phyloP scores from a whole-genome alignment of 495 filamentous ascomycete genomes.

The Aspergillus baeticus region DNA sequence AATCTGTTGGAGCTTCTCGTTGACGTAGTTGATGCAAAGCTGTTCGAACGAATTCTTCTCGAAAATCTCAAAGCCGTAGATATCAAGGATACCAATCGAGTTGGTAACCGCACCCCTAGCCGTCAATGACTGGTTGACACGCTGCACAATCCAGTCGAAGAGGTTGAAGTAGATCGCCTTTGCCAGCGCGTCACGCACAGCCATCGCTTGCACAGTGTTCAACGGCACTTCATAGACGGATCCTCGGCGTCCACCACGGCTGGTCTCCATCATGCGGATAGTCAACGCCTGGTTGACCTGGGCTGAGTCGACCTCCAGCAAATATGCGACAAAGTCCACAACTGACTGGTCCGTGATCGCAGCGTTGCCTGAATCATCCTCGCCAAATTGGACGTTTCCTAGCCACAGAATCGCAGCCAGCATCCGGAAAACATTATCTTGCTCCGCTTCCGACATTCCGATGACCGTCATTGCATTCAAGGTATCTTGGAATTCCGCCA shows the following conservation, averaged over 20 bases:
- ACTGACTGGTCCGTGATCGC: slow-evolving; percentile 82
- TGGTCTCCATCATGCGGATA: slow-evolving; percentile 83
- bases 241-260: slow-evolving; percentile 74
- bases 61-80: slow-evolving; percentile 99
- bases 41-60: slow-evolving; percentile 99
- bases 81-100: slow-evolving; percentile 96
- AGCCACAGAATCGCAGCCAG: slow-evolving; percentile 91
- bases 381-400: slow-evolving; percentile 85
- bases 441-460: slow-evolving; percentile 82
- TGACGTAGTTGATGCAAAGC: slow-evolving; percentile 99
- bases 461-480: slow-evolving; percentile 93
- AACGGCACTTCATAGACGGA: slow-evolving; percentile 89
- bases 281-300: slow-evolving; percentile 88
- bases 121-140: slow-evolving; percentile 85
- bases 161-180: slow-evolving; percentile 97
- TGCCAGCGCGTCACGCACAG: slow-evolving; percentile 89
- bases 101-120: slow-evolving; percentile 73
- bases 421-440: slow-evolving; percentile 97
- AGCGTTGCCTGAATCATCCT: slow-evolving; percentile 88
- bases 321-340: slow-evolving; percentile 89
- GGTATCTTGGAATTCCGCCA: slow-evolving; percentile 87
- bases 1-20: slow-evolving; percentile 99
- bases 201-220: slow-evolving; percentile 84
- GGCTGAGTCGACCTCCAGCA: slow-evolving; percentile 81
- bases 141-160: slow-evolving; percentile 97